These are phyloP conservation scores for Chrysanthemum seticuspe DNA, from an alignment of 129 eudicot species.

Conservation along the genomic window DNA sequence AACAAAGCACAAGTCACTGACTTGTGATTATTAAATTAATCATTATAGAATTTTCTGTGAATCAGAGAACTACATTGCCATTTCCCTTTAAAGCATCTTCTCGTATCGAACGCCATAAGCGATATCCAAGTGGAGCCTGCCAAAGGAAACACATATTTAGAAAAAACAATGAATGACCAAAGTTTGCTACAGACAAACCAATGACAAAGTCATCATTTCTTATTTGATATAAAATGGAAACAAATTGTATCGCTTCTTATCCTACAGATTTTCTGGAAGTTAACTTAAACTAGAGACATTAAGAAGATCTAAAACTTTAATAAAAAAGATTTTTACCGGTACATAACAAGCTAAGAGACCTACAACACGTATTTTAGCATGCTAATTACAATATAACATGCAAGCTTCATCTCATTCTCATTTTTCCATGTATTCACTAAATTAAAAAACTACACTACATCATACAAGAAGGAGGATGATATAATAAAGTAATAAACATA, in stretches of 20 bases:
- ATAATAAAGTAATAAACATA: slow-evolving; percentile 34
- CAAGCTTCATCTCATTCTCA: slow-evolving; percentile 1
- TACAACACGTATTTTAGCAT: slow-evolving; percentile 4
- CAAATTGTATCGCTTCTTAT: too few species aligned
- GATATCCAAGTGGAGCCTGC: slow-evolving; percentile 87
- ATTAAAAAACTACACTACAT: neutral
- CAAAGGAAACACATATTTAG: slow-evolving; percentile 19
- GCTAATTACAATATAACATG: slow-evolving; percentile 10
- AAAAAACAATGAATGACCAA: slow-evolving; percentile 5
- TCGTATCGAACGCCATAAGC: slow-evolving; percentile 61
- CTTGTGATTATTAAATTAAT: slow-evolving; percentile 7
- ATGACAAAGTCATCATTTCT: slow-evolving; percentile 7
- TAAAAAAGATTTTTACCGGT: neutral
- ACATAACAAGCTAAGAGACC: neutral
- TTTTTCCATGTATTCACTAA: slow-evolving; percentile 13
- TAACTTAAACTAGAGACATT: too few species aligned
- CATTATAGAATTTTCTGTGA: slow-evolving; percentile 8
- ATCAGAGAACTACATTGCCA: slow-evolving; percentile 35
- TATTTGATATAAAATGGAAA: neutral
- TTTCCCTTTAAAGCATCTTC: slow-evolving; percentile 53
- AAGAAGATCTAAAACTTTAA: neutral
- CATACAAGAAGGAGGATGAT: slow-evolving; percentile 10
- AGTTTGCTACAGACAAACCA: neutral
- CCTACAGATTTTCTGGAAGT: too few species aligned
- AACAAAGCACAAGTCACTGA: slow-evolving; percentile 8